Conservation (phyloP, 306 rosid genomes). For the Malus fusca region DNA sequence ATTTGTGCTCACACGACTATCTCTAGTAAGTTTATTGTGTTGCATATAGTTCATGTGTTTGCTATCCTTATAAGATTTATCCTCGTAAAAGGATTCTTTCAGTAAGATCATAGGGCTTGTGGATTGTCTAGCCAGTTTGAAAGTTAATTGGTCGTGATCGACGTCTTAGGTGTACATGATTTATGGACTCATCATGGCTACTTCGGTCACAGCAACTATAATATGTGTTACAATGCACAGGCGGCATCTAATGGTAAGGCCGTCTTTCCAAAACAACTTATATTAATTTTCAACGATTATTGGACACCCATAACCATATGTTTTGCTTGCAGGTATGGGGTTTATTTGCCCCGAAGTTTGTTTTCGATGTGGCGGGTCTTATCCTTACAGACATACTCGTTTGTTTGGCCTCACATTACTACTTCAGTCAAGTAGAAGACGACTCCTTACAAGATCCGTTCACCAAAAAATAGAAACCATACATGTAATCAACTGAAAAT, state of each 20-base stretch:
- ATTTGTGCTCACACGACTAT: conserved; percentile 39
- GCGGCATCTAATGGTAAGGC: conserved; percentile 87
- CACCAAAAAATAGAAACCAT: neutral
- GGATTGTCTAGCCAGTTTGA: neutral
- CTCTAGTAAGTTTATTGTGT: conserved; percentile 50
- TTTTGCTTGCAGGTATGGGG: conserved; percentile 81
- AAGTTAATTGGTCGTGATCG: neutral
- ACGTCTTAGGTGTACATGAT: conserved; percentile 56
- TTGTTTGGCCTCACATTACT: conserved; percentile 71
- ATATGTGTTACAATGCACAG: conserved; percentile 80
- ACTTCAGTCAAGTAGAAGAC: conserved; percentile 27
- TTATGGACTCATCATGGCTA: conserved; percentile 61
- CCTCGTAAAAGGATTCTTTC: neutral
- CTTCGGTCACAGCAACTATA: conserved; percentile 58
- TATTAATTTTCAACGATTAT: neutral
- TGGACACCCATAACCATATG: neutral
- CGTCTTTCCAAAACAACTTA: too few species aligned
- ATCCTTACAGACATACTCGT: conserved; percentile 54
- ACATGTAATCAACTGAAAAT: neutral
- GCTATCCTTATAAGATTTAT: neutral
- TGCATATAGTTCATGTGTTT: neutral
- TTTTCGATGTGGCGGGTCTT: conserved; percentile 73
- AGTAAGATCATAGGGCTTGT: neutral
- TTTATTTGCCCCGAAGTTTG: conserved; percentile 92
- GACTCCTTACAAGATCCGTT: neutral